A percentile compares a stretch with the other conserved stretches of the same genome.
phyloP scores from a whole-genome alignment of 352 stramenopile species.

The Globisporangium canariense region DNA sequence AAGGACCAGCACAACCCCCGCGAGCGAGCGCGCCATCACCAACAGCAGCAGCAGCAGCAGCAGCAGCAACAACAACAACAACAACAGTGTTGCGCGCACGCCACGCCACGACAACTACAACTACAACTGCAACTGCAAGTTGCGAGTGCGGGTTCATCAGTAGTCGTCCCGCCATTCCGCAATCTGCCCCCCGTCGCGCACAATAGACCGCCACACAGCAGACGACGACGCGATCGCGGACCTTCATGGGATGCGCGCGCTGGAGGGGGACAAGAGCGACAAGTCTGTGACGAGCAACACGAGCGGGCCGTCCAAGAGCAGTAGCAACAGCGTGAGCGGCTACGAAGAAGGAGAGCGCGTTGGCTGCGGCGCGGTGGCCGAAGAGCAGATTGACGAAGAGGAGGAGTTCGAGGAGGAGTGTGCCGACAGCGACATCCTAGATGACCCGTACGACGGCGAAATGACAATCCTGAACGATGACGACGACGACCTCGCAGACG shows the following conservation, averaged over 20 bases:
- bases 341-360: background rate
- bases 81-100: background rate
- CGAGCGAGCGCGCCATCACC: background rate
- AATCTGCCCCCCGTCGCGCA: background rate
- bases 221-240: slow-evolving; percentile 5
- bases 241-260: slow-evolving; percentile 49
- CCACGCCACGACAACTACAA: background rate
- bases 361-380: slow-evolving; percentile 19
- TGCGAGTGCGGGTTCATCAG: background rate
- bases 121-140: background rate
- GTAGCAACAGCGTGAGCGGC: slow-evolving; percentile 4
- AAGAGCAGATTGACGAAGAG: slow-evolving; percentile 13
- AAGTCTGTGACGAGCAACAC: slow-evolving; percentile 10
- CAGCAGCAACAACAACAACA: background rate
- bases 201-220: slow-evolving; percentile 2
- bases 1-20: background rate
- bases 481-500: slow-evolving; percentile 41
- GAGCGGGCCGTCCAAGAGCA: slow-evolving; percentile 13
- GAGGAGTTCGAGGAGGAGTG: slow-evolving; percentile 39
- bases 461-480: slow-evolving; percentile 73
- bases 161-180: background rate
- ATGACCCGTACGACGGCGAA: slow-evolving; percentile 41
- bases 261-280: slow-evolving; percentile 25
- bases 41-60: background rate
- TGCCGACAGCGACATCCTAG: slow-evolving; percentile 43